Conservation (phyloP, 371 early-diverging fungal genomes). For the Homolaphlyctis polyrhiza region DNA sequence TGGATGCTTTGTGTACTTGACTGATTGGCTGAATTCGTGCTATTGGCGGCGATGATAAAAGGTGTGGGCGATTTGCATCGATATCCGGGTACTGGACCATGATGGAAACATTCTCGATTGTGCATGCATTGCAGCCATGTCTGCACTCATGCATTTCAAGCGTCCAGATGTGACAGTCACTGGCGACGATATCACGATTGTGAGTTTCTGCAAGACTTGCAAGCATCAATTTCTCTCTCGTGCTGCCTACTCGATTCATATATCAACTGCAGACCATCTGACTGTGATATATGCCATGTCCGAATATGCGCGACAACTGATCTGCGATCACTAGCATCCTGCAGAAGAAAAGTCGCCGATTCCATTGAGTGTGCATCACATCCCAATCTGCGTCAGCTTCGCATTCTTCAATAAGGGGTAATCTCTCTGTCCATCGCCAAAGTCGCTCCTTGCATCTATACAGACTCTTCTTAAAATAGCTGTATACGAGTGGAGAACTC, state of each 20-base stretch:
- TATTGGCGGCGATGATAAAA: conserved; percentile 15
- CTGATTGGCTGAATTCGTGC: neutral
- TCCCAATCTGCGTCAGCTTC: conserved; percentile 89
- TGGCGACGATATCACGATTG: conserved; percentile 85
- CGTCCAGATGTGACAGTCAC: conserved; percentile 90
- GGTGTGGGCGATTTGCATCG: conserved; percentile 90
- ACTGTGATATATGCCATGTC: too few relatives aligned
- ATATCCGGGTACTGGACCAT: conserved; percentile 86
- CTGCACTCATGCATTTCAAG: conserved; percentile 84
- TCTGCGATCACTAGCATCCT: conserved; percentile 67
- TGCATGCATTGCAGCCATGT: conserved; percentile 85
- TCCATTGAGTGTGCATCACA: conserved; percentile 89
- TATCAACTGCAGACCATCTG: too few relatives aligned
- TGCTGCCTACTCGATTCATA: too few relatives aligned
- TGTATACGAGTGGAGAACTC: too few relatives aligned
- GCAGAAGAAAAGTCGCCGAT: conserved; percentile 83
- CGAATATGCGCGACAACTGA: neutral
- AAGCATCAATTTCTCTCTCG: too few relatives aligned
- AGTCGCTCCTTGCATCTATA: too few relatives aligned
- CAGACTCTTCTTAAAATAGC: too few relatives aligned
- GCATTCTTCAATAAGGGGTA: conserved; percentile 84
- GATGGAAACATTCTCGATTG: conserved; percentile 91
- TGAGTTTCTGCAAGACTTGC: conserved; percentile 33
- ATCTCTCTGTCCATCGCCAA: too few relatives aligned
- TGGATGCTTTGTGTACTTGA: too few relatives aligned